A percentile compares a stretch with the other conserved stretches of the same genome.
Evolutionary conservation across 2,329 filamentous ascomycete species (phyloP).

Genomic region (Exophiala sp.): DNA sequence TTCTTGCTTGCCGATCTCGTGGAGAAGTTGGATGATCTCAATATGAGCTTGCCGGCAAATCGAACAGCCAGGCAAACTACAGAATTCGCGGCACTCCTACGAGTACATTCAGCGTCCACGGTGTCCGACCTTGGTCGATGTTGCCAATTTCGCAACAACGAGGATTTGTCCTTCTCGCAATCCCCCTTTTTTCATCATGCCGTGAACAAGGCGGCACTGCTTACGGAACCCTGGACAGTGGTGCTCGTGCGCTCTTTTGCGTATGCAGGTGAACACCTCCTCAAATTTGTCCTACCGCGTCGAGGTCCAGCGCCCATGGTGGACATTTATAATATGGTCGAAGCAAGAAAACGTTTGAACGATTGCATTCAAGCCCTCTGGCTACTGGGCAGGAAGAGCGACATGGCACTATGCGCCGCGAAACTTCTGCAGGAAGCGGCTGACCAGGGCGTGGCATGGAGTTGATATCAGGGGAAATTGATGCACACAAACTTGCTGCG

Average conservation of each 20-base stretch:
- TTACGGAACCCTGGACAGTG: constrained; percentile 9
- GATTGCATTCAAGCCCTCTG: constrained; percentile 9
- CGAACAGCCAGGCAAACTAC: constrained; percentile 42
- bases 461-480: no score
- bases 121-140: constrained; percentile 9
- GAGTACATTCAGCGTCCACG: constrained; percentile 53
- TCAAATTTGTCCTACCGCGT: background rate
- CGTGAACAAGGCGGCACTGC: constrained; percentile 25
- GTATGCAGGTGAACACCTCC: constrained; percentile 3
- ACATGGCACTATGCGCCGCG: constrained; percentile 8
- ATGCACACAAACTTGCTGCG: background rate
- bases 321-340: background rate
- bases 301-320: background rate
- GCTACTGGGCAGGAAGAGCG: constrained; percentile 6
- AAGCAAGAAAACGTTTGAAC: background rate
- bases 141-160: constrained; percentile 31
- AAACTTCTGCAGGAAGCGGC: constrained; percentile 3
- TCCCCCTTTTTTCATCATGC: constrained; percentile 53
- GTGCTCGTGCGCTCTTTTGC: constrained; percentile 9
- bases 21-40: constrained; percentile 51
- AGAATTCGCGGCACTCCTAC: background rate
- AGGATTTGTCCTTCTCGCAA: constrained; percentile 55
- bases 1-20: constrained; percentile 56
- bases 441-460: background rate
- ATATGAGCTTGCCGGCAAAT: constrained; percentile 37